These are phyloP conservation scores for Steccherinum ochraceum DNA, from an alignment of 768 basidiomycete species.

Conservation along the genomic window DNA sequence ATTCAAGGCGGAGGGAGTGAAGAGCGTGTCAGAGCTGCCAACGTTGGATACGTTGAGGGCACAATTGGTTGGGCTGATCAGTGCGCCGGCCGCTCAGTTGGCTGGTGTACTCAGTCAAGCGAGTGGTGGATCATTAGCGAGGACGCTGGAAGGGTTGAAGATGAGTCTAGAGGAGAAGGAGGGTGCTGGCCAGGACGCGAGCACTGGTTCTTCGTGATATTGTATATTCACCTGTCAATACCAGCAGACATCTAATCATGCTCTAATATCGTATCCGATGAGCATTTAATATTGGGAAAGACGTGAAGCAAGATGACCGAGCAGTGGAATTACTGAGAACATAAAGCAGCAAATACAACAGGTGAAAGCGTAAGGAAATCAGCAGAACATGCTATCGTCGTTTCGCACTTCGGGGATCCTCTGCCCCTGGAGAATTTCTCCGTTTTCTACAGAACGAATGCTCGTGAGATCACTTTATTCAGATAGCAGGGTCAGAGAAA, in stretches of 20 bases:
- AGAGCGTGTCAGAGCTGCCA: conserved; percentile 67
- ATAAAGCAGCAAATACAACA: background rate
- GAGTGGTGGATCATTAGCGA: conserved; percentile 58
- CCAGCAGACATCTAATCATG: background rate
- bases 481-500: conserved; percentile 5
- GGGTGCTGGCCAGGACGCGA: conserved; percentile 2
- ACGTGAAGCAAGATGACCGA: too few relatives aligned
- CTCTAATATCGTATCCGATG: too few relatives aligned
- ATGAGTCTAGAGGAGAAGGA: conserved; percentile 53
- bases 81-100: conserved; percentile 67
- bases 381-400: conserved; percentile 39
- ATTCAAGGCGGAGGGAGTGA: conserved; percentile 52
- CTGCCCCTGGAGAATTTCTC: conserved; percentile 63
- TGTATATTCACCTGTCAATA: background rate
- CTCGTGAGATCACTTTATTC: background rate
- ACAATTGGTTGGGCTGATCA: conserved; percentile 82
- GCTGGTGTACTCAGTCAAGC: conserved; percentile 65
- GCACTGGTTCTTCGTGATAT: background rate
- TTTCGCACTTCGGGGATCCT: conserved; percentile 64
- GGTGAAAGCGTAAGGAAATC: too few relatives aligned
- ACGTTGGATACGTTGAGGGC: conserved; percentile 70
- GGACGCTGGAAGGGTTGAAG: conserved; percentile 73
- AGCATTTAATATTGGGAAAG: too few relatives aligned
- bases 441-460: conserved; percentile 47
- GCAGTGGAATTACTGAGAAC: background rate